Conservation (phyloP, 441 rosid genomes). For the Pelargonium citronellum region DNA sequence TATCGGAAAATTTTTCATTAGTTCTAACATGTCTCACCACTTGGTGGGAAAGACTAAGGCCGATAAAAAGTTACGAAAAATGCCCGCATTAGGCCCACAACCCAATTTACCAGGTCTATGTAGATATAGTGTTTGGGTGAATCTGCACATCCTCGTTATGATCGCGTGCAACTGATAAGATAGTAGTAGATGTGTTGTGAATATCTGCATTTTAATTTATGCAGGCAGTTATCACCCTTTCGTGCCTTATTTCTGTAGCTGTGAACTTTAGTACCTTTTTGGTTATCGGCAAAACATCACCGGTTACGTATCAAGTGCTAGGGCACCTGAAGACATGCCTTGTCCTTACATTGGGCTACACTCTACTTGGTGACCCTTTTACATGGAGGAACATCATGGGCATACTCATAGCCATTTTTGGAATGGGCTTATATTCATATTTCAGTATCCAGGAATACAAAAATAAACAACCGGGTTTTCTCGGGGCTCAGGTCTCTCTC, state of each 20-base stretch:
- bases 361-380: slow-evolving; percentile 81
- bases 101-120: too few species aligned
- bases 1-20: too few species aligned
- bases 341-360: slow-evolving; percentile 81
- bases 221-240: slow-evolving; percentile 76
- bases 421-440: slow-evolving; percentile 87
- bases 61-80: too few species aligned
- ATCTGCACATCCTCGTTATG: too few species aligned
- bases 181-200: too few species aligned
- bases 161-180: too few species aligned
- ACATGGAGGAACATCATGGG: slow-evolving; percentile 74
- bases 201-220: slow-evolving; percentile 1
- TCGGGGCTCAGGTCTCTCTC: slow-evolving; percentile 2
- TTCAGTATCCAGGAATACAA: slow-evolving; percentile 75
- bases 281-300: slow-evolving; percentile 96
- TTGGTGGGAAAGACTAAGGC: too few species aligned
- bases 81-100: too few species aligned
- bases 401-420: slow-evolving; percentile 71
- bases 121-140: too few species aligned
- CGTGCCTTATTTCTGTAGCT: slow-evolving; percentile 80
- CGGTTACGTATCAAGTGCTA: slow-evolving; percentile 93
- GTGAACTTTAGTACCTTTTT: slow-evolving; percentile 96
- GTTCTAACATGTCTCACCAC: too few species aligned
- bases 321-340: slow-evolving; percentile 97
- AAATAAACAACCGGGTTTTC: slow-evolving; percentile 40